A percentile compares a stretch with the other conserved stretches of the same genome.
Evolutionary conservation across 139 green algal genomes (phyloP).

Genomic region (Nannochloris sp.): DNA sequence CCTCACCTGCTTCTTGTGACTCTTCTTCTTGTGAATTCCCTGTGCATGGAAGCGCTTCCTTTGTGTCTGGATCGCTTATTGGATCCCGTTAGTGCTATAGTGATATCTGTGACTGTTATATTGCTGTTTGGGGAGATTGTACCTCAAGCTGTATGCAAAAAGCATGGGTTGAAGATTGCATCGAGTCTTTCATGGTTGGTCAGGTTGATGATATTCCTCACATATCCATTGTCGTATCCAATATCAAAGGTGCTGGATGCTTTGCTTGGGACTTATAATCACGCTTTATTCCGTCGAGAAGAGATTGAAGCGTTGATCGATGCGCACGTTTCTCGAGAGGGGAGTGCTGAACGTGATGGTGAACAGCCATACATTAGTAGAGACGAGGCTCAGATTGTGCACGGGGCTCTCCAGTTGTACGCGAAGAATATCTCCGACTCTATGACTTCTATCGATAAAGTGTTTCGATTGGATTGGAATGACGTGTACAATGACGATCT

Average conservation of each 20-base stretch:
- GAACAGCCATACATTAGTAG: constrained; percentile 35
- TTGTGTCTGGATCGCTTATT: constrained; percentile 59
- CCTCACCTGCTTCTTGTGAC: constrained; percentile 55
- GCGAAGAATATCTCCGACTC: constrained; percentile 54
- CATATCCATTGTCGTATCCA: constrained; percentile 50
- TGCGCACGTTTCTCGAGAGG: constrained; percentile 39
- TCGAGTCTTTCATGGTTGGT: constrained; percentile 68
- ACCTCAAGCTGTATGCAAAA: constrained; percentile 66
- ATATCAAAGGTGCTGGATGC: constrained; percentile 77
- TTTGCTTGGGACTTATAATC: constrained; percentile 61
- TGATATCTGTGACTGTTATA: constrained; percentile 47
- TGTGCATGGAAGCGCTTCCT: constrained; percentile 47
- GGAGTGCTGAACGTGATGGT: constrained; percentile 35
- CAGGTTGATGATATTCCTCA: constrained; percentile 52
- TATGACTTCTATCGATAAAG: constrained; percentile 86
- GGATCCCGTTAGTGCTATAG: constrained; percentile 40
- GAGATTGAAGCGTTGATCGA: constrained; percentile 84
- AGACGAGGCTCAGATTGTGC: constrained; percentile 58
- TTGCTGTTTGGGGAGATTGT: constrained; percentile 65
- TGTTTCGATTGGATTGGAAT: constrained; percentile 66
- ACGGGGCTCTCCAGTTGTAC: constrained; percentile 78
- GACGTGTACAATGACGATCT: constrained; percentile 50
- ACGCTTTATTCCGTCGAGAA: constrained; percentile 49
- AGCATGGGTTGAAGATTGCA: constrained; percentile 76
- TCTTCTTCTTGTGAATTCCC: constrained; percentile 50